Conservation (phyloP, 2,329 filamentous ascomycete species). For the Magnaporthiopsis poae region DNA sequence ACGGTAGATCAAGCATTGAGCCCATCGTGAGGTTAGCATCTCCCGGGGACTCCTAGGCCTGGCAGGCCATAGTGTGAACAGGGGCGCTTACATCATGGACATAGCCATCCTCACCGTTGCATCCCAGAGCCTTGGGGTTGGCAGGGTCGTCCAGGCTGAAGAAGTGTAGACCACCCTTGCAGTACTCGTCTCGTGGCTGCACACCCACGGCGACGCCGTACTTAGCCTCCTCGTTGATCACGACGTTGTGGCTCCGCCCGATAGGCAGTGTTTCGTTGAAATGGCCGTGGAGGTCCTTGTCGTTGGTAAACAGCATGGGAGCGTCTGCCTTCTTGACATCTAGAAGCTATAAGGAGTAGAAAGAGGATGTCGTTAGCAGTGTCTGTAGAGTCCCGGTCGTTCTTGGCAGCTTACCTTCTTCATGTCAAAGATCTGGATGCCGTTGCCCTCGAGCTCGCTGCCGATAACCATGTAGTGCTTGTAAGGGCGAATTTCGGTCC, state of each 20-base stretch:
- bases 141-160: constrained; percentile 45
- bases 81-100: constrained; percentile 36
- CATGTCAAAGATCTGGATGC: constrained; percentile 55
- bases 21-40: constrained; percentile 21
- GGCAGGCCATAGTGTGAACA: too few relatives aligned
- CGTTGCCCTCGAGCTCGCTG: constrained; percentile 36
- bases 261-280: not conserved
- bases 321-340: constrained; percentile 29
- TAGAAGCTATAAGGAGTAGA: constrained; percentile 24
- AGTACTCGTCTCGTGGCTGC: constrained; percentile 22
- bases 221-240: constrained; percentile 14
- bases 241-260: constrained; percentile 2
- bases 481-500: constrained; percentile 42
- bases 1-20: constrained; percentile 46
- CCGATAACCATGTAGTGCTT: constrained; percentile 28
- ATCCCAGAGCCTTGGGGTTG: constrained; percentile 44
- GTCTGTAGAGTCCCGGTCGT: not conserved
- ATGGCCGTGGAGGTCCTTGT: not conserved
- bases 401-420: constrained; percentile 33
- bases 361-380: not conserved
- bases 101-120: constrained; percentile 46
- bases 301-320: constrained; percentile 13
- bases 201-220: constrained; percentile 36
- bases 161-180: constrained; percentile 35
- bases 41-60: not conserved